Evolutionary conservation across 163 green algal genomes (phyloP), one percentile per base, ranked within the genome.

Genomic region (Chlamydomonas reinhardtii): DNA sequence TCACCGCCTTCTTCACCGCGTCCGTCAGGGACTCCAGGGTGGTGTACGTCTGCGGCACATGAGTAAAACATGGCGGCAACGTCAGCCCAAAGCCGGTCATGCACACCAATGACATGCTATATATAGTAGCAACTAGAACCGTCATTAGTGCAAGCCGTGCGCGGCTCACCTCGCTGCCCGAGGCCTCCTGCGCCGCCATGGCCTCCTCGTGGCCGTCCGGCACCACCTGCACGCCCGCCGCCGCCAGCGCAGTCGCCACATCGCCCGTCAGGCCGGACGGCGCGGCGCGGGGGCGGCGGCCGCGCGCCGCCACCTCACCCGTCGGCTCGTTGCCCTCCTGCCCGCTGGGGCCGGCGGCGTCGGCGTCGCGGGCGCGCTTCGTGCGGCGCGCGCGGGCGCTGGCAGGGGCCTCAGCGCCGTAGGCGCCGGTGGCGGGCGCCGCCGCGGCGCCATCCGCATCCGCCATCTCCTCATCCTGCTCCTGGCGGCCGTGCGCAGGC

Each of bases 171-270:
- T 86, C 80, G 56, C 70, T 86, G 56, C 80, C 80, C 0, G 80
- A 80, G 11, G 31, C 62, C 29, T 32, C 64, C 6, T 71, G 54
- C 16, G 69, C 80, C 25, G 70, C 80, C 69, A 74, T 65, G 34
- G 80, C 69, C 56, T 86, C 80, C 70, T 86, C 80, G n/a, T 79
- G 52, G 27, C 80, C 80, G 56, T 86, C 80, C 35, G 80, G 80
- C 32, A 86, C 80, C 12, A 39, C 35, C 34, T 66, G 56, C 27
- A 86, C 70, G 22, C 80, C 80, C 2, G 35, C 80, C 4, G 56
- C 70, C 54, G 80, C 80, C 54, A 86, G 35, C 34, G 56, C 68
- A 0, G 34, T 32, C 2, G 34, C 37, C 34, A 79, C 56, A 34
- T 74, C 80, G 19, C 29, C 52, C 4, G 22, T 27, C 54, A 74